Percentiles rank a stretch among this genome's conserved stretches.
Conservation (phyloP, 176 grass and related monocot genomes). For the Oryza nivara region DNA sequence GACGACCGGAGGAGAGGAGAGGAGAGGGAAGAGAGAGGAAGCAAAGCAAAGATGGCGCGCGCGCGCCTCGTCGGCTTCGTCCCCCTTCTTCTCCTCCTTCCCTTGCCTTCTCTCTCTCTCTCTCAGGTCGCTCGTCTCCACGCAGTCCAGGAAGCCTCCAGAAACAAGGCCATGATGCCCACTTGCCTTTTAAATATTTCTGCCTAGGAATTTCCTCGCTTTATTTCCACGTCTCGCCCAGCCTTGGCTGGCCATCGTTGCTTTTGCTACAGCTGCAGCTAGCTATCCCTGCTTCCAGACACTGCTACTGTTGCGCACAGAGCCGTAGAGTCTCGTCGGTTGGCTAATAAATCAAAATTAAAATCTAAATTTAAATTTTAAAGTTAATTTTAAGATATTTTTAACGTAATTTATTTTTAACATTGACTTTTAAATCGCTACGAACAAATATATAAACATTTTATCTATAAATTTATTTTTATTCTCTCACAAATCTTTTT, state of each 20-base stretch:
- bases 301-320: neutral
- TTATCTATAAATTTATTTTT: too few species aligned
- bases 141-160: slow-evolving; percentile 69
- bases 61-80: neutral
- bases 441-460: too few species aligned
- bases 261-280: neutral
- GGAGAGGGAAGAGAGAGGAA: neutral
- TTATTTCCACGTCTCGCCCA: slow-evolving; percentile 9
- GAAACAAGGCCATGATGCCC: slow-evolving; percentile 60
- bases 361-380: too few species aligned
- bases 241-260: neutral
- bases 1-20: slow-evolving; percentile 29
- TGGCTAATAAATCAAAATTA: too few species aligned
- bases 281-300: slow-evolving; percentile 6
- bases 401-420: too few species aligned
- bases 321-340: too few species aligned
- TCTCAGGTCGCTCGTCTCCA: slow-evolving; percentile 31
- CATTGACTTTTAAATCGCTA: too few species aligned
- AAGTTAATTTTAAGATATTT: too few species aligned
- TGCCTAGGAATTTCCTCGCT: neutral
- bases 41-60: slow-evolving; percentile 15
- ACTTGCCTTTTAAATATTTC: slow-evolving; percentile 49
- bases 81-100: slow-evolving; percentile 11
- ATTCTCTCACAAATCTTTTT: too few species aligned
- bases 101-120: too few species aligned